Conservation (phyloP, 139 green algal species). For the Chloropicon primus region DNA sequence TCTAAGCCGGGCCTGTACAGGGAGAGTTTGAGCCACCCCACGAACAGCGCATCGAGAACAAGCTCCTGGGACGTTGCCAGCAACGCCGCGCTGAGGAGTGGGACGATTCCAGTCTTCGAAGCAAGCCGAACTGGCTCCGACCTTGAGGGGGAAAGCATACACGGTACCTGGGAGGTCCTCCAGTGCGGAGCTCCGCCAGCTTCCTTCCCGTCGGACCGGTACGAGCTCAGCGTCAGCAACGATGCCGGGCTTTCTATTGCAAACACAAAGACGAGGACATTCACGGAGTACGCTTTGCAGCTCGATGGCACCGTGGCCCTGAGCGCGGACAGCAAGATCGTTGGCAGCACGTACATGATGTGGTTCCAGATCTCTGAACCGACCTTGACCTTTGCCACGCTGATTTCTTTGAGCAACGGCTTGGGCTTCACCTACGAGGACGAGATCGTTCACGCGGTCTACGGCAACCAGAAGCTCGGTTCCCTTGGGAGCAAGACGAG, state of each 20-base stretch:
- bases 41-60: not conserved
- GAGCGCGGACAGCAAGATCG: not conserved
- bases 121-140: not conserved
- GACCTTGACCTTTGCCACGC: not conserved
- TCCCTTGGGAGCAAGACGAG: not conserved
- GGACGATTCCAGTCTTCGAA: not conserved
- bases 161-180: slow-evolving; percentile 7
- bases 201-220: slow-evolving; percentile 6
- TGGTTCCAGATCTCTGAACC: not conserved
- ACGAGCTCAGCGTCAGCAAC: slow-evolving; percentile 13
- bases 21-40: not conserved
- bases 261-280: not conserved
- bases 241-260: not conserved
- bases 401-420: slow-evolving; percentile 3
- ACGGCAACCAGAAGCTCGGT: not conserved
- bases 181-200: not conserved
- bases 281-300: slow-evolving; percentile 10
- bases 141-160: not conserved
- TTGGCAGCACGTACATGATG: not conserved
- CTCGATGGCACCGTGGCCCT: not conserved
- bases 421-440: slow-evolving; percentile 1
- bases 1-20: not conserved
- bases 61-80: not conserved
- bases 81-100: too few species aligned
- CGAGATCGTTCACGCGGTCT: slow-evolving; percentile 1